Conservation (phyloP, 2,329 filamentous ascomycete genomes). For the Neonectria coccinea region DNA sequence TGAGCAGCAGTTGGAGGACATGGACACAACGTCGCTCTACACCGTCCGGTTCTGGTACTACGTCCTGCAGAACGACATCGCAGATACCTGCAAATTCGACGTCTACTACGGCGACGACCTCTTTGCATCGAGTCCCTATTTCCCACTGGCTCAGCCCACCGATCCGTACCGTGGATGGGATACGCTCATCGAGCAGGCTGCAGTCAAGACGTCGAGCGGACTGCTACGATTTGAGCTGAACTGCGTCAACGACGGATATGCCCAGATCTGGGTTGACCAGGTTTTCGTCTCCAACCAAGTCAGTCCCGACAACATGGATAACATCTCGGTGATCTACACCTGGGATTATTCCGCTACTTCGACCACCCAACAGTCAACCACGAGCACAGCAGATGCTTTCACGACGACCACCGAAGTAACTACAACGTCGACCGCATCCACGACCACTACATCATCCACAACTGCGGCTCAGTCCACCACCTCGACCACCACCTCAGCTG, state of each 20-base stretch:
- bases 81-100: constrained; percentile 36
- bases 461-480: neutral
- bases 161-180: constrained; percentile 20
- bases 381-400: constrained; percentile 1
- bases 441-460: neutral
- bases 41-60: constrained; percentile 41
- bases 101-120: constrained; percentile 32
- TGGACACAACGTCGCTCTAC: constrained; percentile 32
- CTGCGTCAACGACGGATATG: constrained; percentile 34
- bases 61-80: constrained; percentile 30
- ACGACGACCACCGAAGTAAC: constrained; percentile 1
- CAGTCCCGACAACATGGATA: constrained; percentile 32
- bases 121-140: constrained; percentile 36
- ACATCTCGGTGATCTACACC: constrained; percentile 34
- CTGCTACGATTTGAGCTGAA: constrained; percentile 36
- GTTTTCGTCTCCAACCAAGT: constrained; percentile 42
- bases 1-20: constrained; percentile 33
- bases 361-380: constrained; percentile 23
- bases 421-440: neutral
- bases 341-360: constrained; percentile 23
- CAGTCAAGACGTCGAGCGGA: constrained; percentile 33
- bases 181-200: constrained; percentile 30
- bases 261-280: constrained; percentile 39
- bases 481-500: neutral
- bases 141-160: constrained; percentile 23